Percentiles rank a stretch among this genome's conserved stretches.
Evolutionary conservation across 164 flowering plant species (phyloP).

Genomic region (Chimonanthus praecox): DNA sequence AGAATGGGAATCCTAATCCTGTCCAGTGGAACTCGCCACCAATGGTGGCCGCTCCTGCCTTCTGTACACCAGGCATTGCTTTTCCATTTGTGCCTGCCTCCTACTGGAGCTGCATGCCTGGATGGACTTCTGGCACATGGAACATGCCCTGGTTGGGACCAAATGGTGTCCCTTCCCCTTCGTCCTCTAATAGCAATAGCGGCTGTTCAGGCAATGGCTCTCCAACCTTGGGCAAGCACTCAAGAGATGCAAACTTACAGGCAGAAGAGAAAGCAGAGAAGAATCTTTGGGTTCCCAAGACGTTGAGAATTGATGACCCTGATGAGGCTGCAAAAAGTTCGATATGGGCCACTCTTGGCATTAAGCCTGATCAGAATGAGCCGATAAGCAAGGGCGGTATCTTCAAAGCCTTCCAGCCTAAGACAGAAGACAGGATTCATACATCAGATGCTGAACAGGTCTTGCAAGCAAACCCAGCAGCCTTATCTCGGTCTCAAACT

Average conservation of each 20-base stretch:
- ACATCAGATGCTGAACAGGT: constrained; percentile 20
- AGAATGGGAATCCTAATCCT: constrained; percentile 14
- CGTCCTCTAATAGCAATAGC: constrained; percentile 29
- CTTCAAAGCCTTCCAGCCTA: constrained; percentile 31
- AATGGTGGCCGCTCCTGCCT: constrained; percentile 22
- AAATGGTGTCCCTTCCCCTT: constrained; percentile 23
- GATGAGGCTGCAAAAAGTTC: constrained; percentile 46
- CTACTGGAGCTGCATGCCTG: constrained; percentile 39
- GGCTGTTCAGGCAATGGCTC: constrained; percentile 35
- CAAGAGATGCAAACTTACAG: constrained; percentile 28
- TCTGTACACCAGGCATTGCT: constrained; percentile 28
- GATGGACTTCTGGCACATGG: constrained; percentile 29
- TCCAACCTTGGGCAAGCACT: constrained; percentile 51
- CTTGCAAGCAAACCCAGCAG: constrained; percentile 51
- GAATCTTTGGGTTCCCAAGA: constrained; percentile 42
- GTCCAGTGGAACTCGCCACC: constrained; percentile 42
- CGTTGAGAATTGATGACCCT: constrained; percentile 38
- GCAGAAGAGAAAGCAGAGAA: constrained; percentile 35
- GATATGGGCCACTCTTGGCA: constrained; percentile 35
- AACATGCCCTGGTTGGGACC: constrained; percentile 20
- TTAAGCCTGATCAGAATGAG: constrained; percentile 28
- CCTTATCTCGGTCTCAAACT: constrained; percentile 44
- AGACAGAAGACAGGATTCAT: constrained; percentile 16
- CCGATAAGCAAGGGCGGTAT: constrained; percentile 19
- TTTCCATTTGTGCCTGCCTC: constrained; percentile 39